These are phyloP conservation scores for Pichia cactophila DNA, from an alignment of 1,139 yeast genomes.

Conservation along the genomic window DNA sequence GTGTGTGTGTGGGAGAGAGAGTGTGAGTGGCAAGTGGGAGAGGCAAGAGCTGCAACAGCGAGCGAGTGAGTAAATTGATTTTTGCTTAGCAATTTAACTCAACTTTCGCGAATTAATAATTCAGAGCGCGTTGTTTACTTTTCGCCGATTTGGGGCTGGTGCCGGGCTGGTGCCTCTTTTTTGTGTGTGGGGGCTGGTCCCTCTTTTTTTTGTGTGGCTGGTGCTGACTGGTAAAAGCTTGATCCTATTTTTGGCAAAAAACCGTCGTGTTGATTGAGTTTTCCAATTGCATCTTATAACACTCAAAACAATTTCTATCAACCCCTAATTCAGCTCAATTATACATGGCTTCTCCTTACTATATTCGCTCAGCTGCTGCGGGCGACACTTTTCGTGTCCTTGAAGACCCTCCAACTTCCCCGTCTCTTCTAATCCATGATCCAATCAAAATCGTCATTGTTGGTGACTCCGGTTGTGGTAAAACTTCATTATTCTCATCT, in stretches of 20 bases:
- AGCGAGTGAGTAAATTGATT: not conserved
- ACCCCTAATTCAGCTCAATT: too few species aligned
- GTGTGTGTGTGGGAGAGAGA: not conserved
- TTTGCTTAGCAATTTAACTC: too few species aligned
- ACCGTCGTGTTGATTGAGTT: too few species aligned
- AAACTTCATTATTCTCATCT: conserved; percentile 78
- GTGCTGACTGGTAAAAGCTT: not conserved
- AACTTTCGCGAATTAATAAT: too few species aligned
- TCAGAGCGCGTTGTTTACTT: not conserved
- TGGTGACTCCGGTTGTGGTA: conserved; percentile 95
- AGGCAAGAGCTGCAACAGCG: not conserved
- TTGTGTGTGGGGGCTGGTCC: not conserved
- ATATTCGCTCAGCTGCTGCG: conserved; percentile 6
- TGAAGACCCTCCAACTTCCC: conserved; percentile 3
- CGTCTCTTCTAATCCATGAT: not conserved
- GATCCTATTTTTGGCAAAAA: too few species aligned
- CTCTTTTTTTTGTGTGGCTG: not conserved
- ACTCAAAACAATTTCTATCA: too few species aligned
- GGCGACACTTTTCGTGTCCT: conserved; percentile 9
- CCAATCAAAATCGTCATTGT: conserved; percentile 64
- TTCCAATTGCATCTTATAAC: too few species aligned
- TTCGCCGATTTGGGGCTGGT: not conserved
- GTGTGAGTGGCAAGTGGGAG: not conserved
- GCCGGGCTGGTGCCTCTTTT: not conserved
- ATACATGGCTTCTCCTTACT: conserved; percentile 3